These are phyloP conservation scores for Zoysia japonica DNA, from an alignment of 176 grass and related monocot genomes.

Conservation along the genomic window DNA sequence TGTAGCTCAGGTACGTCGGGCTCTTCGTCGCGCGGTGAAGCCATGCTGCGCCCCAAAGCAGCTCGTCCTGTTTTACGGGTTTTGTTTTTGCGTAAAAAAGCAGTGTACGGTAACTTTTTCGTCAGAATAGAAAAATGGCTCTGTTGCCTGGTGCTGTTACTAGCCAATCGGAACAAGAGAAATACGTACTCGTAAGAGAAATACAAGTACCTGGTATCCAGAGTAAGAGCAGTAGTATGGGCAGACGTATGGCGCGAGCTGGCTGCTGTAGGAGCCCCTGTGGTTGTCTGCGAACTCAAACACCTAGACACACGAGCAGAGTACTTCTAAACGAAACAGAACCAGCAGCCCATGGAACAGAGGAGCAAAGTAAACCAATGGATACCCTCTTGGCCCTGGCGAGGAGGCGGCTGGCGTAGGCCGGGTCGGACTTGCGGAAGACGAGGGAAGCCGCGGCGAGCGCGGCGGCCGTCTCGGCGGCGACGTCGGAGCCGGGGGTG, in stretches of 20 bases:
- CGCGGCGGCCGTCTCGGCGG: slow-evolving; percentile 86
- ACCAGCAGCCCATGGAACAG: neutral
- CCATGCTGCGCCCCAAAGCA: slow-evolving; percentile 91
- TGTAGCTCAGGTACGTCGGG: slow-evolving; percentile 73
- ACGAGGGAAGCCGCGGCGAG: slow-evolving; percentile 77
- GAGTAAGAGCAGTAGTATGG: slow-evolving; percentile 98
- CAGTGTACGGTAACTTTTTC: too few relatives aligned
- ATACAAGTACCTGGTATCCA: slow-evolving; percentile 63
- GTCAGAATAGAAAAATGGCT: neutral
- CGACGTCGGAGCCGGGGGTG: slow-evolving; percentile 79
- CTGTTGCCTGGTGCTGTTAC: neutral
- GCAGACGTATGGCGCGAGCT: slow-evolving; percentile 64
- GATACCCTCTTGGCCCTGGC: slow-evolving; percentile 66
- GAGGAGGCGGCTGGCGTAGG: slow-evolving; percentile 67
- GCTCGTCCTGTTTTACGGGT: slow-evolving; percentile 52
- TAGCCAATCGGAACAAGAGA: slow-evolving; percentile 37
- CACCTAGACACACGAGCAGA: slow-evolving; percentile 39
- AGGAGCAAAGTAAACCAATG: neutral
- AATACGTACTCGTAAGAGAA: too few relatives aligned
- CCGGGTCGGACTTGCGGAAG: slow-evolving; percentile 79
- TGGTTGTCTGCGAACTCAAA: slow-evolving; percentile 90
- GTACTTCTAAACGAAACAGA: neutral
- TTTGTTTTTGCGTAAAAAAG: too few relatives aligned
- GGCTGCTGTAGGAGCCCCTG: slow-evolving; percentile 78
- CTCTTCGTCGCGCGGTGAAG: slow-evolving; percentile 84